Evolutionary conservation across 1,284 basidiomycete genomes (phyloP).

Genomic region (Rugosomyces carneus): DNA sequence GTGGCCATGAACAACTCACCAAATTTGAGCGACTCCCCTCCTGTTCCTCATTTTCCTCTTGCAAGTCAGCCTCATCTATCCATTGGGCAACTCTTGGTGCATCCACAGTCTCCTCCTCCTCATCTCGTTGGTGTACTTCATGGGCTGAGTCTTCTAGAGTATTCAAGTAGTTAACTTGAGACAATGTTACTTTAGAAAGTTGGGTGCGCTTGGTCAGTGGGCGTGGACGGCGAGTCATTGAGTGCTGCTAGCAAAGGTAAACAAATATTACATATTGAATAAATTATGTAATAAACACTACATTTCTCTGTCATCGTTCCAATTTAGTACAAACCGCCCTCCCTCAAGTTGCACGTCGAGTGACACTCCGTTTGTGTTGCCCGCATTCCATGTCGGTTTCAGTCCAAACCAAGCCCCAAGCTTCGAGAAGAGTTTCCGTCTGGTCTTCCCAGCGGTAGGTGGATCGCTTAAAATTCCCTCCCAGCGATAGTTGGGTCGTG

Average conservation of each 20-base stretch:
- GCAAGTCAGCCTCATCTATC: slow-evolving; percentile 46
- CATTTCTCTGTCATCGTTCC: slow-evolving; percentile 13
- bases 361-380: slow-evolving; percentile 47
- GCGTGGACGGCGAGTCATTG: slow-evolving; percentile 33
- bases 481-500: slow-evolving; percentile 61
- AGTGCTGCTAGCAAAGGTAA: no score
- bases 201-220: slow-evolving; percentile 11
- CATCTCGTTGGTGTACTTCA: slow-evolving; percentile 13
- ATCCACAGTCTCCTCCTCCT: slow-evolving; percentile 35
- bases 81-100: slow-evolving; percentile 49
- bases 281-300: neutral
- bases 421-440: slow-evolving; percentile 42
- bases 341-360: slow-evolving; percentile 51
- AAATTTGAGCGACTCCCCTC: slow-evolving; percentile 24
- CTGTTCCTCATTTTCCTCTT: slow-evolving; percentile 22
- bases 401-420: slow-evolving; percentile 63
- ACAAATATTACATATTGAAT: no score
- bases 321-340: slow-evolving; percentile 48
- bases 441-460: slow-evolving; percentile 31
- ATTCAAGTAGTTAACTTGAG: no score
- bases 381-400: slow-evolving; percentile 53
- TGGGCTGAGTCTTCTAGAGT: neutral
- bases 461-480: slow-evolving; percentile 65
- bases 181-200: neutral
- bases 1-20: slow-evolving; percentile 15